Evolutionary conservation across 805 yeast genomes (phyloP), one percentile per base, ranked within the genome.

Genomic region (Candida cerambycidarum): DNA sequence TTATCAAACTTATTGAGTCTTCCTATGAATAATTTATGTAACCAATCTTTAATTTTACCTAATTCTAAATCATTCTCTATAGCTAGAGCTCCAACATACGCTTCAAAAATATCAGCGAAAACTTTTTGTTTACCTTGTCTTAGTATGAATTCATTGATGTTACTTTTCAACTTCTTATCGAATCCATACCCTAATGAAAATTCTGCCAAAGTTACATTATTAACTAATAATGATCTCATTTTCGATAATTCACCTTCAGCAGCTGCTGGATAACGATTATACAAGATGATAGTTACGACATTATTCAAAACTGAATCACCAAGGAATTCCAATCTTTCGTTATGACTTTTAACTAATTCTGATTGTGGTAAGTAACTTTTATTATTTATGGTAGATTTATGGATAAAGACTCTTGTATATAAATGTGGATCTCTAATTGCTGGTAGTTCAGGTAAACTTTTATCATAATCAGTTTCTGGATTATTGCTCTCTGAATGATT

Each of bases 61-160:
- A 76, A 65, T 46, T 80, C 76, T 13, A 65, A 61, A 10, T 65
- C 65, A 31, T 76, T 67, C 48, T 86, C 95, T 16, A 79, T 69
- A 6, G 76, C 75, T 24, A 92, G 62, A 0, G 95, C 99, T 5
- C 96, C 98, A 35, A 93, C 74, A 52, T 92, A 92, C 0, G 98
- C 97, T 63, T 93, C 99, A 58, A 92, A 87, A 0, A 85, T 80
- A 69, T 92, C 99, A 0, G 98, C 96, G 55, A 76, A 76, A 3
- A 85, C 68, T 57, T 93, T 93, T 49, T 76, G 76, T 45, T 75
- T 79, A 7, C 87, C 86, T 25, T 68, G 65, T 21, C 63, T 59
- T 41, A 75, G 69, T 11, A 69, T 54, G 3, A 61, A 59, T 24
- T 68, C 77, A 43, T 77, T 79, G 25, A 74, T 69, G 50, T 75